phyloP scores from a whole-genome alignment of 257 asterid species.

The Solanum piurae region DNA sequence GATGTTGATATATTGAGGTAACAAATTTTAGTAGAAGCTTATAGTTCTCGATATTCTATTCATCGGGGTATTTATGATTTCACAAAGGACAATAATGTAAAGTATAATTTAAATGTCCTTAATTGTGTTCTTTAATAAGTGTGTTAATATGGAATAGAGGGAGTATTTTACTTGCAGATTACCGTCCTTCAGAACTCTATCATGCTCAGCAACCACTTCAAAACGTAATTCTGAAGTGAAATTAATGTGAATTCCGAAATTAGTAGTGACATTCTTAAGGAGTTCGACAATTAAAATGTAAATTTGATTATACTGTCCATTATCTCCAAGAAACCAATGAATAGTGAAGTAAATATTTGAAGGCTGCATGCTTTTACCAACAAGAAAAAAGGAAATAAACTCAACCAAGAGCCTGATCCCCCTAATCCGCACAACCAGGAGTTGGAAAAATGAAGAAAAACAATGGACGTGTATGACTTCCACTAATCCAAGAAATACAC shows the following conservation, averaged over 20 bases:
- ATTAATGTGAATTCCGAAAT: background rate
- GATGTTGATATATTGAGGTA: background rate
- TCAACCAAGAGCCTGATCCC: background rate
- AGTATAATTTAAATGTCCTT: too few relatives aligned
- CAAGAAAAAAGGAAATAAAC: background rate
- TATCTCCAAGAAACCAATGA: background rate
- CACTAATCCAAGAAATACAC: background rate
- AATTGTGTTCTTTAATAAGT: too few relatives aligned
- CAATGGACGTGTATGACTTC: background rate
- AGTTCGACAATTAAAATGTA: background rate
- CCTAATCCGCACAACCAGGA: background rate
- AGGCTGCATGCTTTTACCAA: background rate
- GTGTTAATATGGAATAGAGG: too few relatives aligned
- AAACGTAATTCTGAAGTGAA: background rate
- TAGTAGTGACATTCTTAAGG: background rate
- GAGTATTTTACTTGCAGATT: background rate
- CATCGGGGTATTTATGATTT: too few relatives aligned
- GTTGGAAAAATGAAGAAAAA: background rate
- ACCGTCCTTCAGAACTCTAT: background rate
- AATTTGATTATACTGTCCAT: background rate
- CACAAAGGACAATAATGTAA: too few relatives aligned
- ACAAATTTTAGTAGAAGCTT: too few relatives aligned
- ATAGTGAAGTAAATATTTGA: background rate
- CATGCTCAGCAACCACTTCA: background rate
- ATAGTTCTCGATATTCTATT: too few relatives aligned